A percentile compares a stretch with the other conserved stretches of the same genome.
Conservation (phyloP, 78 protist genomes). For the Acrasis kona region DNA sequence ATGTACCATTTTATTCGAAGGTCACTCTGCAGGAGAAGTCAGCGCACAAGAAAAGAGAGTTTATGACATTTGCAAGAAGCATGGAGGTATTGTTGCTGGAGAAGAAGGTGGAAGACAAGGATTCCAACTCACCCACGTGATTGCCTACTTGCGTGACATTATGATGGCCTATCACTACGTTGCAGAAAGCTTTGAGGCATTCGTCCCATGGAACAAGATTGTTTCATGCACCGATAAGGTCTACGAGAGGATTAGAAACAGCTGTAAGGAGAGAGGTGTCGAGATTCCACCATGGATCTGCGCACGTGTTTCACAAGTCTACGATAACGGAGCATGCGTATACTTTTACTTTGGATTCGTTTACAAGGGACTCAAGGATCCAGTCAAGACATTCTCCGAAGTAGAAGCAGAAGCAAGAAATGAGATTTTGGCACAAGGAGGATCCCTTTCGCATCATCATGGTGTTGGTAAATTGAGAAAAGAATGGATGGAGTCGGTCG, state of each 20-base stretch:
- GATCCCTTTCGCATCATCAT: slow-evolving; percentile 64
- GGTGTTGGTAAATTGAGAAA: slow-evolving; percentile 62
- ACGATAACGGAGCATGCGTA: slow-evolving; percentile 28
- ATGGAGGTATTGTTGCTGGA: slow-evolving; percentile 17
- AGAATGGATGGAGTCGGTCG: slow-evolving; percentile 44
- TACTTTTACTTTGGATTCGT: slow-evolving; percentile 33
- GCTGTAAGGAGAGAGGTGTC: not conserved
- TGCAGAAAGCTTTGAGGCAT: slow-evolving; percentile 2
- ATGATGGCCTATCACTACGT: slow-evolving; percentile 53
- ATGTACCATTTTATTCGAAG: slow-evolving; percentile 53
- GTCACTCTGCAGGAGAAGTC: not conserved
- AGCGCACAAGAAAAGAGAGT: not conserved
- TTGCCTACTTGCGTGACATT: slow-evolving; percentile 66
- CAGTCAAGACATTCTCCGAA: slow-evolving; percentile 29
- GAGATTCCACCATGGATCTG: slow-evolving; percentile 7
- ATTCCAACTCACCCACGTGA: slow-evolving; percentile 41
- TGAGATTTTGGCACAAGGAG: slow-evolving; percentile 45
- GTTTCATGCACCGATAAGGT: not conserved
- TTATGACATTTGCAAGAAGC: not conserved
- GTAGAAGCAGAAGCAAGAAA: slow-evolving; percentile 41
- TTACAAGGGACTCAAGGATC: slow-evolving; percentile 23
- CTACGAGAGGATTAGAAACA: not conserved
- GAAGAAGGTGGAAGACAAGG: slow-evolving; percentile 22
- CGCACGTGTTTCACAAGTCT: slow-evolving; percentile 29
- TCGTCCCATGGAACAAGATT: not conserved